Evolutionary conservation across 75 land plant species (phyloP).

Genomic region (Pinus albicaulis): DNA sequence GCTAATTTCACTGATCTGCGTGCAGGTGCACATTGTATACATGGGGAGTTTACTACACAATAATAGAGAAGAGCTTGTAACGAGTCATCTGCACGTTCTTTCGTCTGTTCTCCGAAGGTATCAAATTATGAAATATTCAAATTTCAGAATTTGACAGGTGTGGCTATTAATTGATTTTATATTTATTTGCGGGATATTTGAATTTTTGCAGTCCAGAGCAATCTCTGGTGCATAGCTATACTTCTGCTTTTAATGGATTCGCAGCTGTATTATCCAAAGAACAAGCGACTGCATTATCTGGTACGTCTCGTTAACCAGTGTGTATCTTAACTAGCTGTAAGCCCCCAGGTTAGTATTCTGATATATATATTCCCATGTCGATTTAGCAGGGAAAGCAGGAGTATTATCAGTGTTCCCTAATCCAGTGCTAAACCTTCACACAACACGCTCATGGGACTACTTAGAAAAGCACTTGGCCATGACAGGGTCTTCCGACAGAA

Average conservation of each 20-base stretch:
- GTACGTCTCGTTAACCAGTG: constrained; percentile 16
- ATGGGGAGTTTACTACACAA: constrained; percentile 52
- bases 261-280: constrained; percentile 64
- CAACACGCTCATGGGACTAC: constrained; percentile 87
- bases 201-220: constrained; percentile 30
- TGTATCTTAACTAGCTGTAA: neutral
- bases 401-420: constrained; percentile 73
- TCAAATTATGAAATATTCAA: neutral
- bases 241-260: constrained; percentile 72
- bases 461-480: constrained; percentile 15
- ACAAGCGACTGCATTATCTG: constrained; percentile 48
- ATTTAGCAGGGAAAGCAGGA: constrained; percentile 31
- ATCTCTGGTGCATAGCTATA: constrained; percentile 51
- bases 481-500: too few species aligned
- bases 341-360: too few species aligned
- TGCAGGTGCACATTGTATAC: constrained; percentile 62
- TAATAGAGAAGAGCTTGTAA: constrained; percentile 17
- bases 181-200: neutral
- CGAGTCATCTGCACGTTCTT: constrained; percentile 43
- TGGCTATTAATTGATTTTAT: neutral
- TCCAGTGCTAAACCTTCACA: constrained; percentile 52
- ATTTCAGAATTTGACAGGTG: neutral
- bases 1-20: neutral
- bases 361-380: too few species aligned
- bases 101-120: constrained; percentile 66